Base-by-base conservation (phyloP, 768 basidiomycete genomes). In the Russula foetens region DNA sequence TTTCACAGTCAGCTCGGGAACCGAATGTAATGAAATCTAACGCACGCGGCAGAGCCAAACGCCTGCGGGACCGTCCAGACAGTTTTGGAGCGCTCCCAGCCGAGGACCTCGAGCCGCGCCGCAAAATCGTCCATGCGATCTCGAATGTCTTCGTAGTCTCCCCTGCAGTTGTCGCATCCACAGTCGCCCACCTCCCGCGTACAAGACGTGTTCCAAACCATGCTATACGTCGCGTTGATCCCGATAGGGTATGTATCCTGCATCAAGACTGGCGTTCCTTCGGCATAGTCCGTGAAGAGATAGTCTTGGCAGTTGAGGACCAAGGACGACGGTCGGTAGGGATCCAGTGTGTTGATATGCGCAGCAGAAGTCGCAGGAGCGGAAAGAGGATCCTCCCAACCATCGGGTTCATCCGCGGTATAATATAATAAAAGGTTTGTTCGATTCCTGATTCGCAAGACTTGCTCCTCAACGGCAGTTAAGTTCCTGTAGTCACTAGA, bases 41-140 rank as follows among this genome's bases (percentile, higher is more conserved):
- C 71, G 64, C 17, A 76, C 74, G 71, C 63, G 7, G 67, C 68
- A 58, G 78, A 79, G 28, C 87, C 86, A 68, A 92, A 92, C 0
- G 79, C 88, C 71, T 92, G 90, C 0, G 88, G 86, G 1, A 91
- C 89, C 2, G 84, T 83, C 90, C 89, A 91, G 0, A 90, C 77
- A 1, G 85, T 80, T 68, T 87, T 84, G 6, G 78, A 81, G 12
- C 81, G 74, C 63, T 84, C 83, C 83, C 86, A 86, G 2, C 85
- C 86, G 63, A 85, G 79, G 50, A 80, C 75, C 61, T 81, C 79
- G 17, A 85, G 66, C 23, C 87, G 76, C 51, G 83, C 73, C 50
- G 72, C 72, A 72, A 85, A 90, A 59, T 84, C 78, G 52, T 87
- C 83, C 75, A 90, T 82, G 33, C 88, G 76, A 0, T 75, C 76